Base-by-base conservation (phyloP, 495 filamentous ascomycete genomes). In the Xylaria flabelliformis region DNA sequence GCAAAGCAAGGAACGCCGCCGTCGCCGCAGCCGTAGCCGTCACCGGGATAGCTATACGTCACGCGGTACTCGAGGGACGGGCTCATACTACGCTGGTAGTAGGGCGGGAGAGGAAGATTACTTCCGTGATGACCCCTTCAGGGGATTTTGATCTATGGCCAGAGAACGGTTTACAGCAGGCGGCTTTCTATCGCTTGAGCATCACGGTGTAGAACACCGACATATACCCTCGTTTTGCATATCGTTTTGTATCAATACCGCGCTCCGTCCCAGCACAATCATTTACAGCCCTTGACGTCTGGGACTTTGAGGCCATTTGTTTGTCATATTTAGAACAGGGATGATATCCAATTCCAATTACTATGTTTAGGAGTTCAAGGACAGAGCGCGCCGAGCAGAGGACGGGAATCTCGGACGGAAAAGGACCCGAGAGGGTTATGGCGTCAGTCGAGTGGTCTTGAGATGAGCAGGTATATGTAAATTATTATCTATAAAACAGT, bases 1-100 rank as follows among this genome's bases (percentile, higher is more conserved):
- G 48, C 79, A 83, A 26, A 87, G 84, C 74, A 87, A 86, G 75
- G 85, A 86, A 63, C 68, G 82, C 1, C 80, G 86, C 19, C 81
- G 87, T 17, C 81, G 82, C 48, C 80, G 82, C n/a, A 86, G 84
- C 71, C 83, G 86, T 1, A 84, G 84, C 63, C 79, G 84, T n/a
- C 83, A 85, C 59, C 80, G 84, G 21, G 85, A 87, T 66, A 83
- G 82, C 80, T 82, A 82, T 53, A 75, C 77, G 48, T 88, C 84
- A 73, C 82, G 84, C 63, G 81, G 73, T 24, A 85, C 82, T 0
- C 78, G 80, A 15, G 81, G 75, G 17, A 84, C 83, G 0, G 82
- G 84, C 46, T 82, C 83, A 1, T 74, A 80, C 50, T 78, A 78
- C 69, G 21, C 73, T 9, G 76, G 78, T 13, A 81, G 78, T 29